These are phyloP conservation scores for Margaritispora aquatica DNA, from an alignment of 495 filamentous ascomycete genomes.

Conservation along the genomic window DNA sequence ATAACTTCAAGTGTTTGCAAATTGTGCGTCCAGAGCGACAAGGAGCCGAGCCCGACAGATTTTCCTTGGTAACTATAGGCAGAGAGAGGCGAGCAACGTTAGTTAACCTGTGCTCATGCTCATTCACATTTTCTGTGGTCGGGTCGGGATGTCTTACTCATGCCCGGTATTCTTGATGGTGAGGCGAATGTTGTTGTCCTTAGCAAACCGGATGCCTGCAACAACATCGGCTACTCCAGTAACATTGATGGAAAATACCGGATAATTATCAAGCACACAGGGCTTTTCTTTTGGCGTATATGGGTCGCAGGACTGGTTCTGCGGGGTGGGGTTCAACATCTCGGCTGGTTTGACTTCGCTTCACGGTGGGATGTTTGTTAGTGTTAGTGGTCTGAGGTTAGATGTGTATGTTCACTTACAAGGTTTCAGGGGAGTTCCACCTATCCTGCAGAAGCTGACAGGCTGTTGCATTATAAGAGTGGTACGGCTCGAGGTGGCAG, in stretches of 20 bases:
- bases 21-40: conserved; percentile 46
- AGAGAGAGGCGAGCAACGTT: background rate
- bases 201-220: conserved; percentile 45
- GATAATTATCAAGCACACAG: conserved; percentile 54
- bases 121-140: no score
- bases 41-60: conserved; percentile 43
- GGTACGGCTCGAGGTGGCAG: conserved; percentile 38
- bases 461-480: conserved; percentile 1
- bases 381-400: background rate
- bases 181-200: conserved; percentile 33
- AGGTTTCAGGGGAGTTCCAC: background rate
- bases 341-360: conserved; percentile 25
- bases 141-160: no score
- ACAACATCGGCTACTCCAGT: conserved; percentile 35
- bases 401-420: background rate
- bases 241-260: conserved; percentile 49
- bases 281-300: conserved; percentile 38
- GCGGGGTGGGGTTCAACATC: conserved; percentile 36
- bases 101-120: no score
- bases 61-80: conserved; percentile 33
- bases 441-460: background rate
- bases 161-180: conserved; percentile 40
- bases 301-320: conserved; percentile 49
- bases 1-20: conserved; percentile 40
- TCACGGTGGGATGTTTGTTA: no score